These are phyloP conservation scores for Cercophora scortea DNA, from an alignment of 495 filamentous ascomycete species.

Conservation along the genomic window DNA sequence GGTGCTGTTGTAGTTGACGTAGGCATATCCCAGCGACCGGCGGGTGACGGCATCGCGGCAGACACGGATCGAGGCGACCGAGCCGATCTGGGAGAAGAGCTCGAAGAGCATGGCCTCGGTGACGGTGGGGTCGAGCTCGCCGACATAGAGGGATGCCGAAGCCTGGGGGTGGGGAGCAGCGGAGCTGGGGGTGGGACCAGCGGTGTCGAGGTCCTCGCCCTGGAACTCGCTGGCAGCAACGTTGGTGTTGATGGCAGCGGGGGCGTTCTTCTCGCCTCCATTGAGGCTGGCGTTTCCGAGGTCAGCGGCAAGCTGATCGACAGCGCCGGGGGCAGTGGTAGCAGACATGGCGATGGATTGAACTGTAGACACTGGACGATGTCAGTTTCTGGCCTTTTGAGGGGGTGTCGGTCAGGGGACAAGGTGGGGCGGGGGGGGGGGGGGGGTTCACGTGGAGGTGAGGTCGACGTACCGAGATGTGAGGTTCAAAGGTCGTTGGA, in stretches of 20 bases:
- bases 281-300: constrained; percentile 54
- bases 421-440: too few relatives aligned
- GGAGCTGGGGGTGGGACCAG: constrained; percentile 63
- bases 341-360: constrained; percentile 50
- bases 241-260: constrained; percentile 61
- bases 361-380: constrained; percentile 1
- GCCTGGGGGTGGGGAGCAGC: constrained; percentile 67
- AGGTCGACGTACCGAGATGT: constrained; percentile 14
- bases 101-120: constrained; percentile 99
- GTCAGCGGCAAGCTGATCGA: constrained; percentile 62
- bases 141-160: constrained; percentile 96
- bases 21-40: constrained; percentile 97
- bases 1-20: constrained; percentile 99
- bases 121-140: constrained; percentile 93
- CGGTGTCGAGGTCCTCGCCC: constrained; percentile 47
- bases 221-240: constrained; percentile 41
- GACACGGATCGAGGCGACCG: constrained; percentile 98
- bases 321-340: constrained; percentile 51
- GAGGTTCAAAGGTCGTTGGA: constrained; percentile 3
- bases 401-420: not conserved
- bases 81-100: constrained; percentile 98
- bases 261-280: constrained; percentile 52
- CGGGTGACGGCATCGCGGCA: constrained; percentile 98
- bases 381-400: constrained; percentile 6
- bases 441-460: not conserved